Evolutionary conservation across 1,284 basidiomycete species (phyloP).

Genomic region (Cutaneotrichosporon spelunceum): DNA sequence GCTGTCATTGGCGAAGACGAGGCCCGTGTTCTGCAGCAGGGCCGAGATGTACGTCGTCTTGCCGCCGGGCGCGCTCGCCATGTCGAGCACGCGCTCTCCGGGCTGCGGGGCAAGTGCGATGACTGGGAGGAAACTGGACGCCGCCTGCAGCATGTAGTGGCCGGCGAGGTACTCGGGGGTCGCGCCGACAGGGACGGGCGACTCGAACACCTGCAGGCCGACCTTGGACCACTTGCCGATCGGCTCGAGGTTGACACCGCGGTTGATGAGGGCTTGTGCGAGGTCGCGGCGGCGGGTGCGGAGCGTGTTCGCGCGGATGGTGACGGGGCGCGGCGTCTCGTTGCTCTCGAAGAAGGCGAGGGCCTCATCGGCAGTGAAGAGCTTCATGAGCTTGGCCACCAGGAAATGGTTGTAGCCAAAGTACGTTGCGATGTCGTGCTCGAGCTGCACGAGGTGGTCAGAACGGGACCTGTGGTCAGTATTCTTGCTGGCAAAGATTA

Average conservation of each 20-base stretch:
- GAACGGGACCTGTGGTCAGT: constrained; percentile 58
- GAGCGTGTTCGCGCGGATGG: constrained; percentile 96
- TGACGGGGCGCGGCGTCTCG: constrained; percentile 92
- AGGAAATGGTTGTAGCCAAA: constrained; percentile 98
- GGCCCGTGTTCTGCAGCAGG: constrained; percentile 93
- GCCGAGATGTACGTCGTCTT: constrained; percentile 97
- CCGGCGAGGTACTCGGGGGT: constrained; percentile 99
- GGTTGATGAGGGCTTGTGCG: constrained; percentile 89
- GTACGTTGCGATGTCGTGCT: constrained; percentile 85
- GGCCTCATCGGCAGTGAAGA: constrained; percentile 93
- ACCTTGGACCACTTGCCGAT: constrained; percentile 99
- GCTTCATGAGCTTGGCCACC: constrained; percentile 86
- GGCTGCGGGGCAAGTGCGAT: constrained; percentile 92
- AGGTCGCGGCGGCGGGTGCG: constrained; percentile 90
- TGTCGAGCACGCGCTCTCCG: constrained; percentile 91
- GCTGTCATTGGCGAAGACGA: constrained; percentile 96
- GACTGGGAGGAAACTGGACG: constrained; percentile 98
- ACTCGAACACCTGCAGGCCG: constrained; percentile 96
- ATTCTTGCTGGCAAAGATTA: background rate
- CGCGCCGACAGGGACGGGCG: constrained; percentile 89
- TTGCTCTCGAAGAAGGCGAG: constrained; percentile 99
- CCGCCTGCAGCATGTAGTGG: constrained; percentile 99
- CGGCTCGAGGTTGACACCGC: constrained; percentile 94
- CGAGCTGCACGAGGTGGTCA: constrained; percentile 85
- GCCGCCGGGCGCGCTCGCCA: constrained; percentile 97